These are phyloP conservation scores for Paraphysoderma sedebokerense DNA, from an alignment of 371 early-diverging fungal genomes.

Conservation along the genomic window DNA sequence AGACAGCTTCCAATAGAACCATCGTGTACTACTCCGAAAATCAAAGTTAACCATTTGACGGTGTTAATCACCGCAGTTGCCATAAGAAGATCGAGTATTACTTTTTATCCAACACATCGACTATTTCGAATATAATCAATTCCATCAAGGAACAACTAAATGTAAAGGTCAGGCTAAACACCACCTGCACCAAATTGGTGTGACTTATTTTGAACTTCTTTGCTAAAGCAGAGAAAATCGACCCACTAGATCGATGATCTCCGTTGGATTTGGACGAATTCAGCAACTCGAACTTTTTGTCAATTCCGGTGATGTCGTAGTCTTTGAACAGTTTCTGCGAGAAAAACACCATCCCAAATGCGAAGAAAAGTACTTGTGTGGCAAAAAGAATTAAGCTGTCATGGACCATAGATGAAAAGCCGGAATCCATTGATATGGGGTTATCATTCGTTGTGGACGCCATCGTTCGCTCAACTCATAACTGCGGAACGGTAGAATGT, in stretches of 20 bases:
- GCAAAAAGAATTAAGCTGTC: too few species aligned
- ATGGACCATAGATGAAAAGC: too few species aligned
- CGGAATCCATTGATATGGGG: too few species aligned
- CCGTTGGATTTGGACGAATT: slow-evolving; percentile 9
- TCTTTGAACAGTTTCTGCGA: slow-evolving; percentile 26
- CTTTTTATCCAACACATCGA: slow-evolving; percentile 44
- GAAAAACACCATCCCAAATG: slow-evolving; percentile 31
- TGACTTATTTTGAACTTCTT: too few species aligned
- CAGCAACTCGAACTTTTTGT: slow-evolving; percentile 2
- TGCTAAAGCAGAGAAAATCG: slow-evolving; percentile 9
- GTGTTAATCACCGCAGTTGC: background rate
- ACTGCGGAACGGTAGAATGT: too few species aligned
- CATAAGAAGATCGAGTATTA: slow-evolving; percentile 7
- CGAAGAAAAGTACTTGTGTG: slow-evolving; percentile 26
- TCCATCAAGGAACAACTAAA: slow-evolving; percentile 60
- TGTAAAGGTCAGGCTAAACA: slow-evolving; percentile 64
- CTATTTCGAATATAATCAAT: slow-evolving; percentile 65
- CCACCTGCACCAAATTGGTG: slow-evolving; percentile 29
- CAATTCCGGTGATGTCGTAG: slow-evolving; percentile 19
- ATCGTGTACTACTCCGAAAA: slow-evolving; percentile 29
- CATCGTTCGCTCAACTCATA: too few species aligned
- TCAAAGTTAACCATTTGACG: background rate
- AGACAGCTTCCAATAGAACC: slow-evolving; percentile 56
- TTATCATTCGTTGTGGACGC: too few species aligned
- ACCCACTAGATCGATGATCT: slow-evolving; percentile 6